Evolutionary conservation across 495 filamentous ascomycete genomes (phyloP).

Genomic region (Haplographium delicatum): DNA sequence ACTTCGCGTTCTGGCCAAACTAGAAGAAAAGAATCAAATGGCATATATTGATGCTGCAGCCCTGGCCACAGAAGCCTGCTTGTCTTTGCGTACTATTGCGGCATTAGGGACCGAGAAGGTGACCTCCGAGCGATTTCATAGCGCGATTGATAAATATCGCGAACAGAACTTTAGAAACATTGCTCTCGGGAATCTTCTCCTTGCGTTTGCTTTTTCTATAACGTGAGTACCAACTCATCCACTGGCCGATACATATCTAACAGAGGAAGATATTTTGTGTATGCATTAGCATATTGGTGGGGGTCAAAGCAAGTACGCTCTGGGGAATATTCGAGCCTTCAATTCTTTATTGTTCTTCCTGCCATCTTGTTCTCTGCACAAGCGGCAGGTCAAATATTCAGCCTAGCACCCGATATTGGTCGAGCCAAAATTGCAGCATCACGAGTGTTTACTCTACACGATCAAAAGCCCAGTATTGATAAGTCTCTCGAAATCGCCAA

Average conservation of each 20-base stretch:
- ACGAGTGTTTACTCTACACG: constrained; percentile 19
- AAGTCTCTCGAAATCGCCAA: neutral
- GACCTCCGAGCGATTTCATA: constrained; percentile 37
- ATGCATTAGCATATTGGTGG: constrained; percentile 67
- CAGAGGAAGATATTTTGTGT: constrained; percentile 39
- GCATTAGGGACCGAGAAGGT: constrained; percentile 46
- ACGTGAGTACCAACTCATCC: constrained; percentile 28
- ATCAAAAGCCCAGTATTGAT: constrained; percentile 20
- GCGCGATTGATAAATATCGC: constrained; percentile 34
- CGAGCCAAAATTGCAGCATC: constrained; percentile 18
- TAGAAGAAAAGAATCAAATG: constrained; percentile 52
- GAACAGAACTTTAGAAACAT: constrained; percentile 30
- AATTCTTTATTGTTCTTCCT: constrained; percentile 64
- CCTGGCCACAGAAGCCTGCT: constrained; percentile 54
- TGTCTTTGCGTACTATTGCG: constrained; percentile 53
- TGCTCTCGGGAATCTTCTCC: constrained; percentile 44
- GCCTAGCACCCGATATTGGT: constrained; percentile 38
- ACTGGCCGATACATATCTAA: constrained; percentile 36
- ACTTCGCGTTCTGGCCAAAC: constrained; percentile 43
- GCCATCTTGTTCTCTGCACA: constrained; percentile 60
- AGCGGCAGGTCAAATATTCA: constrained; percentile 61
- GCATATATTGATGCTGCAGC: constrained; percentile 50
- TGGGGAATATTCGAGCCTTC: constrained; percentile 49
- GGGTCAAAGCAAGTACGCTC: constrained; percentile 51
- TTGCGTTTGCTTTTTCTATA: constrained; percentile 40